A percentile compares a stretch with the other conserved stretches of the same genome.
These are phyloP conservation scores for Pseudogymnoascus sp. DNA, from an alignment of 2,329 filamentous ascomycete species.

Conservation along the genomic window DNA sequence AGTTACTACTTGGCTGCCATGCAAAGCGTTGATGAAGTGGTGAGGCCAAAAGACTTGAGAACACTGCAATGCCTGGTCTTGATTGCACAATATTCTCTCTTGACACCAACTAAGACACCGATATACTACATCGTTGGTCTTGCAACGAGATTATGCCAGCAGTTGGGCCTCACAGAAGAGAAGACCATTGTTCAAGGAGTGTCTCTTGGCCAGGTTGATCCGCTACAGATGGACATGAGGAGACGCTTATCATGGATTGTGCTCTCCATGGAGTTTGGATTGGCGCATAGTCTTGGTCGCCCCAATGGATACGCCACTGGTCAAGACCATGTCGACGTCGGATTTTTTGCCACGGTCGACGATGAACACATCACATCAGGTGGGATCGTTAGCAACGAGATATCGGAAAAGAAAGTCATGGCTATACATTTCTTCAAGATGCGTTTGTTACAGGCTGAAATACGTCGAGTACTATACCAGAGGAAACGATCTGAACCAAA, in stretches of 20 bases:
- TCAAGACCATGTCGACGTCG: constrained; percentile 75
- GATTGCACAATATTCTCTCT: constrained; percentile 81
- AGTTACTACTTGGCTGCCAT: constrained; percentile 91
- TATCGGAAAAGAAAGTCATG: constrained; percentile 75
- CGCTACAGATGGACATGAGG: constrained; percentile 79
- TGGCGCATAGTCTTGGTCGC: constrained; percentile 80
- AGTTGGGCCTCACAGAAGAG: constrained; percentile 80
- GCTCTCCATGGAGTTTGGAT: constrained; percentile 76
- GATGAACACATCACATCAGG: constrained; percentile 74
- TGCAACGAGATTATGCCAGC: constrained; percentile 79
- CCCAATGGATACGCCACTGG: constrained; percentile 77
- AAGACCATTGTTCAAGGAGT: constrained; percentile 64
- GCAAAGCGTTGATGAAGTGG: constrained; percentile 70
- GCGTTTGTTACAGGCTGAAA: constrained; percentile 79
- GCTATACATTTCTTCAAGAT: constrained; percentile 92
- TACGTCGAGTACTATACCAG: constrained; percentile 77
- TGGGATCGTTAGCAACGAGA: constrained; percentile 64
- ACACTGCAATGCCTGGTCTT: constrained; percentile 84
- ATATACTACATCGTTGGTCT: constrained; percentile 91
- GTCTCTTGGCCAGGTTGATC: constrained; percentile 51
- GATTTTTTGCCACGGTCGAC: constrained; percentile 73
- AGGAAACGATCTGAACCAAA: constrained; percentile 69
- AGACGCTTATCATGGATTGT: constrained; percentile 83
- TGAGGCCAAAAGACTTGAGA: constrained; percentile 81
- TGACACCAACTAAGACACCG: constrained; percentile 85